Base-by-base conservation (phyloP, 2,329 filamentous ascomycete genomes). In the Dothidotthia symphoricarpi region DNA sequence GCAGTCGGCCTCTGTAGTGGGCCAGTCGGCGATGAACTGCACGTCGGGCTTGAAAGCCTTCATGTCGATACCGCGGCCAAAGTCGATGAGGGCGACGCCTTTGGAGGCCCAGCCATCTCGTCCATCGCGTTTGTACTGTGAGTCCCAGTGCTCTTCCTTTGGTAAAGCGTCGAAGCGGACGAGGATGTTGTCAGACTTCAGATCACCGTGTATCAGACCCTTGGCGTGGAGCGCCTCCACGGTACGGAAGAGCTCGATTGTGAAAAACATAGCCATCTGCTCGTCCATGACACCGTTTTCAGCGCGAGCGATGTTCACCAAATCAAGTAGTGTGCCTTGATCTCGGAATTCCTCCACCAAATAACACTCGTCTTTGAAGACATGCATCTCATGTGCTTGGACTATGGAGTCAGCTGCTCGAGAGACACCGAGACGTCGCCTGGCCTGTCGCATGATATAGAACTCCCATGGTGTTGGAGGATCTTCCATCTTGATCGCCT, bases 171-270 rank as follows among this genome's bases (percentile, higher is more conserved):
- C 85, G 14, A 97, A 81, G 4, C 93, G 86, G 3, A 97, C 80
- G 2, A 98, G 81, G 54, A 94, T 91, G 63, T 98, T 98, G 69
- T 98, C 93, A 1, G 86, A 82, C 70, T 98, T 98, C 52, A 98
- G 76, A 59, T 98, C 93, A 26, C 93, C 93, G 62, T 98, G 93
- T 30, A 97, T 74, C 40, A 98, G 75, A 3, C 81, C 78, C 51
- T 85, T 85, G 3, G 80, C 64, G 67, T 98, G 93, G 15, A 98
- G 75, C 0, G 85, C 83, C 69, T 97, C 93, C 3, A 95, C 78
- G 0, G 88, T 95, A 33, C 93, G 86, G 53, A 98, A 77, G 6
- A 98, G 77, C 68, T 98, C 93, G 44, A 97, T 76, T 6, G 87
- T 78, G 70, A 97, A 95, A 74, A 96, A 97, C 88, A 97, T 96